Evolutionary conservation across 1,284 basidiomycete species (phyloP).

Genomic region (Stereum hirsutum): DNA sequence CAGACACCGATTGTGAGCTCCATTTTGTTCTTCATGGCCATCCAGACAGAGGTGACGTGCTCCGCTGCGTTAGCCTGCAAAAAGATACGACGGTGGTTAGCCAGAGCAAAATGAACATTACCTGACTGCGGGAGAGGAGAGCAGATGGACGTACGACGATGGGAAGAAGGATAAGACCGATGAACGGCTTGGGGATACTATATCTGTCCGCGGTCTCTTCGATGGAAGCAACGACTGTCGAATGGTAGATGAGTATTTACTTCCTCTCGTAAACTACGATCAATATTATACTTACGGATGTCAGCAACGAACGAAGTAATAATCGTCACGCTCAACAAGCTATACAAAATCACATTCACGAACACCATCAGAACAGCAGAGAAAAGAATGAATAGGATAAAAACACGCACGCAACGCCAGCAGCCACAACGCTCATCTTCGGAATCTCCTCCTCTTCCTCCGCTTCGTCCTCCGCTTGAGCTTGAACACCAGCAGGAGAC

Average conservation of each 20-base stretch:
- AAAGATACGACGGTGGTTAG: background rate
- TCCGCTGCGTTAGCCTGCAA: conserved; percentile 68
- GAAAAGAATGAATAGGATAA: conserved; percentile 1
- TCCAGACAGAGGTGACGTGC: conserved; percentile 80
- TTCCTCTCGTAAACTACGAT: background rate
- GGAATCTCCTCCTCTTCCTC: conserved; percentile 42
- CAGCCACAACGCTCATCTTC: conserved; percentile 63
- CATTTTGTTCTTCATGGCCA: conserved; percentile 86
- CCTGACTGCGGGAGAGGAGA: background rate
- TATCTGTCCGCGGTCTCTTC: conserved; percentile 81
- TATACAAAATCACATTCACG: conserved; percentile 18
- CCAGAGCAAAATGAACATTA: background rate
- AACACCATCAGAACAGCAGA: background rate
- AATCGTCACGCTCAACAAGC: conserved; percentile 61
- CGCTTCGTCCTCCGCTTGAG: conserved; percentile 15
- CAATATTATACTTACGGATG: conserved; percentile 36
- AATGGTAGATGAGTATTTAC: background rate
- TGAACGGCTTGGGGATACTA: conserved; percentile 76
- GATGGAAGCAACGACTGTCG: conserved; percentile 76
- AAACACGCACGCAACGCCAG: conserved; percentile 41
- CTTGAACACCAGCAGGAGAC: background rate
- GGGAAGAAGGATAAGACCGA: conserved; percentile 66
- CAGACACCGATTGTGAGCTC: conserved; percentile 84
- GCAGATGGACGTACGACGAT: conserved; percentile 45
- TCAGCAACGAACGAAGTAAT: conserved; percentile 85